phyloP scores from a whole-genome alignment of 2,329 filamentous ascomycete genomes.

The Exophiala xenobiotica region DNA sequence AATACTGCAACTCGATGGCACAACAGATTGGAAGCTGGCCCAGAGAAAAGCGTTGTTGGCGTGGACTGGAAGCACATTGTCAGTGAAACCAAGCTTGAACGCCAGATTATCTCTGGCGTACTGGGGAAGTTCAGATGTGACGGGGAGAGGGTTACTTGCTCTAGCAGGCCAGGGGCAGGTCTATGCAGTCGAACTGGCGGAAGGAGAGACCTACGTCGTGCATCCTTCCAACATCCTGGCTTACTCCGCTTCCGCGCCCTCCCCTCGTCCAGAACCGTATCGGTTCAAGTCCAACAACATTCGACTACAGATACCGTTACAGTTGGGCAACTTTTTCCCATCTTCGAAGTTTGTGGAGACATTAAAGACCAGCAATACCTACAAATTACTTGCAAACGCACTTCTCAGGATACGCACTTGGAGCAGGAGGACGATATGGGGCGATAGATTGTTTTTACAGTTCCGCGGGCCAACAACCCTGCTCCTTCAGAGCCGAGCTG shows the following conservation, averaged over 20 bases:
- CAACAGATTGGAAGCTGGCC: constrained; percentile 90
- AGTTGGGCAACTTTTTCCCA: constrained; percentile 63
- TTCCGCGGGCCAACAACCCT: constrained; percentile 86
- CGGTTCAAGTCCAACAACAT: constrained; percentile 76
- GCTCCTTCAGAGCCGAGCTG: constrained; percentile 82
- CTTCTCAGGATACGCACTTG: constrained; percentile 72
- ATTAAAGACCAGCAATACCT: constrained; percentile 69
- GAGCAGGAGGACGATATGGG: constrained; percentile 82
- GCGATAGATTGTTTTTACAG: constrained; percentile 85
- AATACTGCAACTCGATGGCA: constrained; percentile 85
- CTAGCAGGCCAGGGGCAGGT: constrained; percentile 84
- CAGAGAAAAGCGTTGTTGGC: constrained; percentile 87
- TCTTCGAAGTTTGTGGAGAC: constrained; percentile 70
- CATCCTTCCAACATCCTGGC: constrained; percentile 90
- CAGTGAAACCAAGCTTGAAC: constrained; percentile 72
- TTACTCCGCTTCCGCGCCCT: constrained; percentile 67
- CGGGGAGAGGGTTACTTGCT: constrained; percentile 81
- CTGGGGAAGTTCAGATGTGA: constrained; percentile 88
- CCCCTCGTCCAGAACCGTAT: constrained; percentile 75
- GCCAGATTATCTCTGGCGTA: constrained; percentile 67
- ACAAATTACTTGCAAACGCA: constrained; percentile 66
- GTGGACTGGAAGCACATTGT: constrained; percentile 89
- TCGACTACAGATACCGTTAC: constrained; percentile 74
- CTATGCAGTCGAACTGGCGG: constrained; percentile 76
- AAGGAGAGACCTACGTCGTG: constrained; percentile 85